Base-by-base conservation (phyloP, 106 monocot species). In the Alisma plantagoaquatica region DNA sequence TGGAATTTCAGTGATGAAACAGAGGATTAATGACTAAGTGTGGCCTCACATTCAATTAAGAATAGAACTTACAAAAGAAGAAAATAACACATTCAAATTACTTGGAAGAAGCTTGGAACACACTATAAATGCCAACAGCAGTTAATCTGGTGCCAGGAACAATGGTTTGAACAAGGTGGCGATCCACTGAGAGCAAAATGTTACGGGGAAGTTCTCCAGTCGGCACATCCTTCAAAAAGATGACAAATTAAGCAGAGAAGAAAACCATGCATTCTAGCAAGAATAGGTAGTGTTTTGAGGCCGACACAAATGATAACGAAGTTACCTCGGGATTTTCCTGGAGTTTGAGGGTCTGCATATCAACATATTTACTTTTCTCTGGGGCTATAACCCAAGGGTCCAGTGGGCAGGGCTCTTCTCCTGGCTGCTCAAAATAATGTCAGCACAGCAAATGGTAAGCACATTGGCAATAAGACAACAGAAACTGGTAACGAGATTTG, bases 291-390 rank as follows among this genome's bases (percentile, higher is more conserved):
- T n/a, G n/a, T n/a, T n/a, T n/a, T n/a, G n/a, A n/a, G n/a, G n/a
- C n/a, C n/a, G n/a, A n/a, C n/a, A n/a, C n/a, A n/a, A n/a, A n/a
- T n/a, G n/a, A n/a, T n/a, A n/a, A n/a, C n/a, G n/a, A 57, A 12
- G 45, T 29, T 43, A 96, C 96, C 87, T 96, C 96, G 27, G 96
- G 96, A 59, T 96, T 96, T 65, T 96, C 96, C 62, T 96, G 96
- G 70, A 96, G 55, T 54, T 96, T 96, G 27, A 96, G 59, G 3
- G 96, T 96, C 56, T 96, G 96, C 31, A 96, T 67, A 64, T 96
- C 96, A 11, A 96, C 96, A 74, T 89, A 96, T 63, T 88, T 96
- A 77, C 96, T 82, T 61, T 89, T 96, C 41, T 96, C 96, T 23
- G 96, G 96, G 17, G 63, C 64, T 31, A 84, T 80, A 44, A 96